Percentiles rank a stretch among this genome's conserved stretches.
phyloP scores from a whole-genome alignment of 1,284 basidiomycete genomes.

The Anthracocystis setariae region DNA sequence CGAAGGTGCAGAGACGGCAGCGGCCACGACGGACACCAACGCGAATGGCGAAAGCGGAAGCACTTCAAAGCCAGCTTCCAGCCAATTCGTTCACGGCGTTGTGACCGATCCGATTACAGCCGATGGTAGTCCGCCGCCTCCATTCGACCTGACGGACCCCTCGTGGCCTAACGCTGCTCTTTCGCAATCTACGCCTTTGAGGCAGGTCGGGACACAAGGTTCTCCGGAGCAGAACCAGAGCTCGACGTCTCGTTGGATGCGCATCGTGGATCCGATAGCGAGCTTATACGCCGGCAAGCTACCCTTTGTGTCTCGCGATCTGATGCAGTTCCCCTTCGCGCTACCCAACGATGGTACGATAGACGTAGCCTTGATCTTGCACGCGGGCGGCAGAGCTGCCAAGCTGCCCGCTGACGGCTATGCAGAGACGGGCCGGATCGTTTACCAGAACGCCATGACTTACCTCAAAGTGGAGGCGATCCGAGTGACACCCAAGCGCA shows the following conservation, averaged over 20 bases:
- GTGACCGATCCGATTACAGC: slow-evolving; percentile 47
- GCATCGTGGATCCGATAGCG: slow-evolving; percentile 49
- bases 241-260: slow-evolving; percentile 36
- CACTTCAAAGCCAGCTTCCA: slow-evolving; percentile 1
- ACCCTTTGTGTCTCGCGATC: slow-evolving; percentile 61
- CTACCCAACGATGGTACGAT: slow-evolving; percentile 57
- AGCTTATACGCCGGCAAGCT: slow-evolving; percentile 64
- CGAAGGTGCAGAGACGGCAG: neutral
- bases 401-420: slow-evolving; percentile 54
- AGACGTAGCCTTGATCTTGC: slow-evolving; percentile 57
- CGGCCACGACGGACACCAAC: neutral
- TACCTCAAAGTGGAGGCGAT: slow-evolving; percentile 64
- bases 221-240: neutral
- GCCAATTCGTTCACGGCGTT: slow-evolving; percentile 36
- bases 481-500: slow-evolving; percentile 56
- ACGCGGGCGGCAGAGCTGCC: slow-evolving; percentile 48
- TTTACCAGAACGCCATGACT: slow-evolving; percentile 52
- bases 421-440: slow-evolving; percentile 56
- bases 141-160: slow-evolving; percentile 46
- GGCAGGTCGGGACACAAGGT: slow-evolving; percentile 6
- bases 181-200: slow-evolving; percentile 1
- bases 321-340: slow-evolving; percentile 65
- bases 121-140: slow-evolving; percentile 14
- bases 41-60: neutral
- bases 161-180: slow-evolving; percentile 44